A percentile compares a stretch with the other conserved stretches of the same genome.
Evolutionary conservation across 768 basidiomycete genomes (phyloP).

Genomic region (Amanita jacksonii): DNA sequence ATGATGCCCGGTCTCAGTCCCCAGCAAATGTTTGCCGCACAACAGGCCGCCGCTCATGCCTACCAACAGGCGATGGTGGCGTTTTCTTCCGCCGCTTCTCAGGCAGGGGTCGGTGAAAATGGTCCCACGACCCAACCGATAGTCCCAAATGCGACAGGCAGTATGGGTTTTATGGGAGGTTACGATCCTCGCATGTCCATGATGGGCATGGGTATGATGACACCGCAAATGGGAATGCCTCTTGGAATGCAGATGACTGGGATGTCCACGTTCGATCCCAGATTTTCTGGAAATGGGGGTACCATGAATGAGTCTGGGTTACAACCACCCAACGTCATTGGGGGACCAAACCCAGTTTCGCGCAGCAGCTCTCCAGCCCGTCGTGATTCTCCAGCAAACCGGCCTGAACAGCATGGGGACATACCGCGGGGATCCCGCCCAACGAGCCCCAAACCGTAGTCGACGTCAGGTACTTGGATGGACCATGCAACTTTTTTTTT

Average conservation of each 20-base stretch:
- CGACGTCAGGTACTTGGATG: not conserved
- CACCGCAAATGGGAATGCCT: constrained; percentile 27
- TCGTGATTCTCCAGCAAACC: constrained; percentile 41
- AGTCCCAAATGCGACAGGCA: constrained; percentile 35
- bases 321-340: constrained; percentile 25
- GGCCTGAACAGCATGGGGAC: constrained; percentile 19
- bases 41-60: constrained; percentile 75
- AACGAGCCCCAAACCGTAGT: constrained; percentile 19
- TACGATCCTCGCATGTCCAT: constrained; percentile 76
- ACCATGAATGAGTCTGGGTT: constrained; percentile 23
- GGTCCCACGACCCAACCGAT: constrained; percentile 28
- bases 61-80: constrained; percentile 88
- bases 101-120: constrained; percentile 54
- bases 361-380: constrained; percentile 43
- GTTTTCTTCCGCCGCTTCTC: constrained; percentile 66
- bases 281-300: constrained; percentile 27
- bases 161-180: constrained; percentile 22
- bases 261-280: constrained; percentile 48
- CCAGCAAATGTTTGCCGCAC: constrained; percentile 81
- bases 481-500: too few relatives aligned
- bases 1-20: constrained; percentile 55
- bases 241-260: constrained; percentile 56
- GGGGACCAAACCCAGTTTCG: constrained; percentile 25
- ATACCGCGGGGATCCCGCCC: constrained; percentile 20
- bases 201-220: constrained; percentile 45